A percentile compares a stretch with the other conserved stretches of the same genome.
phyloP scores from a whole-genome alignment of 306 rosid genomes.

The Prunus fruticosa region DNA sequence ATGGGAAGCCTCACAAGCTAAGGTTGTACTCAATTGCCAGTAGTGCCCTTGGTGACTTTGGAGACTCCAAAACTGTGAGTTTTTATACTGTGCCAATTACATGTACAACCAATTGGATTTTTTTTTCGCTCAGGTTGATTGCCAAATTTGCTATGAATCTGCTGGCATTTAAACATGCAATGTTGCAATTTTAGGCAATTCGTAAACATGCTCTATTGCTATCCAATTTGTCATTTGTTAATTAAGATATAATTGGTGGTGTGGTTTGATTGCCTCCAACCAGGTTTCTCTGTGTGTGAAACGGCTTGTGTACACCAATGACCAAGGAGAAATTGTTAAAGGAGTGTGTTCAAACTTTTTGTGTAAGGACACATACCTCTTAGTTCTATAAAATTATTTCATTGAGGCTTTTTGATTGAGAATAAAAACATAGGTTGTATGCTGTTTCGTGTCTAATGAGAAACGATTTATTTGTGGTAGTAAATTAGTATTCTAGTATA shows the following conservation, averaged over 20 bases:
- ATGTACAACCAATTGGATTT: background rate
- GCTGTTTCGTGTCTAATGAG: background rate
- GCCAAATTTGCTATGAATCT: background rate
- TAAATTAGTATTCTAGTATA: background rate
- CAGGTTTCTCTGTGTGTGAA: slow-evolving; percentile 98
- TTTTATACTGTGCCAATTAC: background rate
- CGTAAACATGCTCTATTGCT: background rate
- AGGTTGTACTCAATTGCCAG: slow-evolving; percentile 89
- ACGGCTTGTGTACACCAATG: slow-evolving; percentile 89
- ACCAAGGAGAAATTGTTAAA: slow-evolving; percentile 78
- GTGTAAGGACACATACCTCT: slow-evolving; percentile 53
- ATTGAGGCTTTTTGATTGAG: background rate
- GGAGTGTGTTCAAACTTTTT: slow-evolving; percentile 97
- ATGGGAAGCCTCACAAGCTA: slow-evolving; percentile 92
- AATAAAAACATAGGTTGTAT: background rate
- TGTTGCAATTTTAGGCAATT: background rate
- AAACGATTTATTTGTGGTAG: background rate
- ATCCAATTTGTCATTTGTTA: background rate
- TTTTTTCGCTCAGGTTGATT: background rate
- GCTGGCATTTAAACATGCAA: background rate
- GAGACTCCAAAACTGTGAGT: slow-evolving; percentile 89
- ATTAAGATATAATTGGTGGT: slow-evolving; percentile 10
- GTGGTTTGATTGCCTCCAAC: slow-evolving; percentile 19
- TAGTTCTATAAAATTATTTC: slow-evolving; percentile 11
- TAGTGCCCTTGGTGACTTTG: slow-evolving; percentile 93